These are phyloP conservation scores for Avena atlantica DNA, from an alignment of 176 grass and related monocot genomes.

Conservation along the genomic window DNA sequence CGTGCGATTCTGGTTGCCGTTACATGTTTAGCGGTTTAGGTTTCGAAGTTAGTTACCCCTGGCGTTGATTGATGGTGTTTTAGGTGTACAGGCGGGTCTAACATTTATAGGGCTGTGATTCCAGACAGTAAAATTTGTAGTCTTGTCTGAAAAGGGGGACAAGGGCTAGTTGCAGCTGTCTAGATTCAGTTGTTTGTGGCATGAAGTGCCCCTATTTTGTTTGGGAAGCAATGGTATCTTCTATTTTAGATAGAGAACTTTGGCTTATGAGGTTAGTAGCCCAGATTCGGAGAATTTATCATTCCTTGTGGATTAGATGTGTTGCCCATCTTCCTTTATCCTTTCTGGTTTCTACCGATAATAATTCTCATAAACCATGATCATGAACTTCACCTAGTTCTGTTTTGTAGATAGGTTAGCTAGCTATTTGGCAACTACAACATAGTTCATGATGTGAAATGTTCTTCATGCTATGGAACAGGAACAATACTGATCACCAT, in stretches of 20 bases:
- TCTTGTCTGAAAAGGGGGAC: neutral
- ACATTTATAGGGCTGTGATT: neutral
- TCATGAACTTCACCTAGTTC: neutral
- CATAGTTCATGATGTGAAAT: neutral
- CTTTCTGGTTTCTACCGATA: neutral
- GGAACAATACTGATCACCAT: conserved; percentile 26
- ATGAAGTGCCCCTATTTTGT: neutral
- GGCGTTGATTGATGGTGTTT: neutral
- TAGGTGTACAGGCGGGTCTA: neutral
- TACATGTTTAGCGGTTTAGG: neutral
- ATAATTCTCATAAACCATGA: neutral
- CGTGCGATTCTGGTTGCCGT: conserved; percentile 16
- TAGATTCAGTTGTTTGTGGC: neutral
- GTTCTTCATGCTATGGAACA: conserved; percentile 20
- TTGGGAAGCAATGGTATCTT: neutral
- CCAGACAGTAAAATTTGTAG: neutral
- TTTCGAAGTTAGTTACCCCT: neutral
- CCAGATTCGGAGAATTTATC: neutral
- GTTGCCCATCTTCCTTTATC: neutral
- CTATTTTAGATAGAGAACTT: neutral
- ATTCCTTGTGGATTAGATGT: neutral
- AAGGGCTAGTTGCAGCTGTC: neutral
- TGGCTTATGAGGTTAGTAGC: neutral
- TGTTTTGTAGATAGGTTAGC: conserved; percentile 16
- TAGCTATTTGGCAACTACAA: neutral